phyloP scores from a whole-genome alignment of 2,329 filamentous ascomycete species.

The Delphinella strobiligena region DNA sequence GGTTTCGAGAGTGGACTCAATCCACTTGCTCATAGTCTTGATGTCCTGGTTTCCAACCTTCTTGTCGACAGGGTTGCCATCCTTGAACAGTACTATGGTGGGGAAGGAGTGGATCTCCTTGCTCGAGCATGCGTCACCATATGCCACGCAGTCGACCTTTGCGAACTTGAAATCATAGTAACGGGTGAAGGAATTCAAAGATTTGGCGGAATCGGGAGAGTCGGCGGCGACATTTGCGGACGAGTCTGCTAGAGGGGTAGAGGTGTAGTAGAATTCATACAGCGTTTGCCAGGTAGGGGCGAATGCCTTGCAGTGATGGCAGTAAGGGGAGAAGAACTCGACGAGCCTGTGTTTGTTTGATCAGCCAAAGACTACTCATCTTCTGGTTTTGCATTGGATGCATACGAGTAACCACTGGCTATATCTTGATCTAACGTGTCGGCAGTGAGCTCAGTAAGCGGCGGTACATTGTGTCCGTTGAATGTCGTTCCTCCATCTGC shows the following conservation, averaged over 20 bases:
- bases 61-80: conserved; percentile 55
- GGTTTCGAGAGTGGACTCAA: conserved; percentile 67
- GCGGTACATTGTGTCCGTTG: conserved; percentile 55
- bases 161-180: conserved; percentile 88
- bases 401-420: conserved; percentile 56
- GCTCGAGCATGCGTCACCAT: conserved; percentile 62
- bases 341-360: conserved; percentile 27
- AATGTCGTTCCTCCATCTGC: conserved; percentile 40
- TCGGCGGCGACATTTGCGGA: conserved; percentile 20
- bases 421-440: conserved; percentile 46
- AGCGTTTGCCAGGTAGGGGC: conserved; percentile 82
- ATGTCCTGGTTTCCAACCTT: conserved; percentile 59
- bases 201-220: conserved; percentile 36
- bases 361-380: not conserved
- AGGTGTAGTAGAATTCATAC: conserved; percentile 93
- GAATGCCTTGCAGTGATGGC: conserved; percentile 63
- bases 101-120: conserved; percentile 61
- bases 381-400: too few species aligned
- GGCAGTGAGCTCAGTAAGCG: conserved; percentile 48
- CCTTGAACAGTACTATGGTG: conserved; percentile 65
- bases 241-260: conserved; percentile 50
- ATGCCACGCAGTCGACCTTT: conserved; percentile 73
- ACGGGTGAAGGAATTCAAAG: conserved; percentile 57
- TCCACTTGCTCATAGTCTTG: conserved; percentile 50
- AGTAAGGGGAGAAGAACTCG: conserved; percentile 40